These are phyloP conservation scores for Oidium heveae DNA, from an alignment of 2,329 filamentous ascomycete species.

Conservation along the genomic window DNA sequence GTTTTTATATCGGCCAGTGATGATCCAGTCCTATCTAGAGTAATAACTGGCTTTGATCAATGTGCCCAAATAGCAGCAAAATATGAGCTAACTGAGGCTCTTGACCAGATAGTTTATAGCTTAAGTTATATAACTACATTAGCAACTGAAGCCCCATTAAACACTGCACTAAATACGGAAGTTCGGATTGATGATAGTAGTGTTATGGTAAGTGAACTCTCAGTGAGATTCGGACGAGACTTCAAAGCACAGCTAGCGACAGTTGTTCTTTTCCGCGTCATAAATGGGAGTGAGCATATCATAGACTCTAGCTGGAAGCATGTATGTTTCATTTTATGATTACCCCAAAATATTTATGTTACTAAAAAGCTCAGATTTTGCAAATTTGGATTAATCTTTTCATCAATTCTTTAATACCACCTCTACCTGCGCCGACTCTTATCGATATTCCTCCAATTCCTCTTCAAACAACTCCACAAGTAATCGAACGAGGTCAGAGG, in stretches of 20 bases:
- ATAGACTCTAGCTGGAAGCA: conserved; percentile 57
- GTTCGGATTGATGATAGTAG: conserved; percentile 77
- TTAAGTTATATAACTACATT: conserved; percentile 78
- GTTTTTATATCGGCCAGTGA: conserved; percentile 98
- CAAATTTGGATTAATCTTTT: conserved; percentile 91
- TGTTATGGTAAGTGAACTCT: conserved; percentile 96
- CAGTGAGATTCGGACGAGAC: conserved; percentile 83
- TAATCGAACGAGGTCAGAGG: conserved; percentile 69
- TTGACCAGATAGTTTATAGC: conserved; percentile 82
- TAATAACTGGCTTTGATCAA: conserved; percentile 88
- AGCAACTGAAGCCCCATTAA: conserved; percentile 48
- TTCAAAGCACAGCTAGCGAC: conserved; percentile 85
- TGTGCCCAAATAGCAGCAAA: conserved; percentile 78
- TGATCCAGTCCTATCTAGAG: conserved; percentile 78
- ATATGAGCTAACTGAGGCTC: conserved; percentile 58
- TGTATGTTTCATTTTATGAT: conserved; percentile 23
- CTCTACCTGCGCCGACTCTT: conserved; percentile 44
- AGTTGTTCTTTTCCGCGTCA: conserved; percentile 80
- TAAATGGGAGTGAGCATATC: conserved; percentile 59
- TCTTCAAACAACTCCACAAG: conserved; percentile 69
- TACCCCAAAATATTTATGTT: neutral
- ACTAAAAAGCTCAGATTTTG: conserved; percentile 33
- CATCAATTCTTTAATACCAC: conserved; percentile 73
- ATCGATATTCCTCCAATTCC: conserved; percentile 62
- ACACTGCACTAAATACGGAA: conserved; percentile 79